Evolutionary conservation across 495 filamentous ascomycete genomes (phyloP), one percentile per base, ranked within the genome.

Genomic region (Lasiosphaeriaceae sp.): DNA sequence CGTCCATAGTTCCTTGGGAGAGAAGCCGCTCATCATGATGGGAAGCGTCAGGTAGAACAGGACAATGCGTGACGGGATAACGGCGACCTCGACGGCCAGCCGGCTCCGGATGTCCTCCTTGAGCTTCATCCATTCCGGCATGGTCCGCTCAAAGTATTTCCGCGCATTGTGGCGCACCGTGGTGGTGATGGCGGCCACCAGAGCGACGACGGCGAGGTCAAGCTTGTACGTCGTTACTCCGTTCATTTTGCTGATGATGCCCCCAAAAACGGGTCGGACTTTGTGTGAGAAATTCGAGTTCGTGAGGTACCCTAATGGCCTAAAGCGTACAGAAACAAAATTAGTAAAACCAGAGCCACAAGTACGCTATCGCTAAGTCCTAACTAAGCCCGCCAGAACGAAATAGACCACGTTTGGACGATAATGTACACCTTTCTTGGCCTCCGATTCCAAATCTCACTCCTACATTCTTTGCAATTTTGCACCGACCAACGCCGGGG

Each of bases 61-160:
- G 12, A 49, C 23, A n/a, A 49, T 16, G 11, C 47, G 47, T 9
- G 47, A 49, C 14, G 47, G 47, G 47, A 49, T 49, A 8, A 49
- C 47, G 47, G 23, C 47, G 8, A 29, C 22, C 47, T 49, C 47
- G 47, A 49, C 47, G 23, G 47, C 47, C 11, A 49, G 47, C 11
- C 47, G 47, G 47, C 23, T 31, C 14, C 26, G 23, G 23, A 49
- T 49, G 6, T 49, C 47, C 21, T 17, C 23, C 23, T 34, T 49
- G 23, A 49, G 47, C n/a, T 49, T 49, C 23, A 23, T 3, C 47
- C 47, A 49, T 24, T 49, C 47, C 14, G 47, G 47, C 47, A 49
- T 49, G 14, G 47, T 49, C 8, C 47, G 47, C 23, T 29, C 47
- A 19, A 49, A 49, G 47, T 49, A 49, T 17, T n/a, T 49, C 23